A percentile compares a stretch with the other conserved stretches of the same genome.
Evolutionary conservation across 768 basidiomycete species (phyloP).

Genomic region (Dioszegia aurantiaca): DNA sequence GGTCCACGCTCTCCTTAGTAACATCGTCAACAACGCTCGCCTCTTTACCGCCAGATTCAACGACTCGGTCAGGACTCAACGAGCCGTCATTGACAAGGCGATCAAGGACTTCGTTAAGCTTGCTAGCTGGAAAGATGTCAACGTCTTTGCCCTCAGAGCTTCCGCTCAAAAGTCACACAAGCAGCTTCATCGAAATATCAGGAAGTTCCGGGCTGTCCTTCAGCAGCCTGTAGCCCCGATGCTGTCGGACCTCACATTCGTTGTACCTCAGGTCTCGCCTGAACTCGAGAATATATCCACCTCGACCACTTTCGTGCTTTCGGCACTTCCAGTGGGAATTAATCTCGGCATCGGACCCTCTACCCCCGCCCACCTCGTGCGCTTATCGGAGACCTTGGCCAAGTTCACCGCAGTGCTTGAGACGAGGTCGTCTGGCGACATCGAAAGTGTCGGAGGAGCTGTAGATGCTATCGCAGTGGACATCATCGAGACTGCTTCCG

Average conservation of each 20-base stretch:
- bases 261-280: conserved; percentile 5
- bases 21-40: conserved; percentile 64
- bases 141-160: conserved; percentile 85
- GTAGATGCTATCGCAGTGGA: conserved; percentile 63
- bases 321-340: not conserved
- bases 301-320: conserved; percentile 51
- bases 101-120: conserved; percentile 82
- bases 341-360: not conserved
- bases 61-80: conserved; percentile 60
- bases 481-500: conserved; percentile 56
- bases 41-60: conserved; percentile 60
- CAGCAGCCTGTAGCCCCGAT: conserved; percentile 61
- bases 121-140: conserved; percentile 97
- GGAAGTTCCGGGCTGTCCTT: conserved; percentile 88
- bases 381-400: conserved; percentile 54
- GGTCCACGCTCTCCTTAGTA: conserved; percentile 62
- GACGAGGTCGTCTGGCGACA: conserved; percentile 58
- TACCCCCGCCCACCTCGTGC: conserved; percentile 14
- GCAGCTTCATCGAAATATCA: conserved; percentile 81
- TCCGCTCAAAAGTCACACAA: conserved; percentile 87
- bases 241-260: conserved; percentile 21
- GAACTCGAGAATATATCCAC: not conserved
- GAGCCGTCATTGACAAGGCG: conserved; percentile 69
- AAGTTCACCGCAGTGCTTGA: conserved; percentile 57
- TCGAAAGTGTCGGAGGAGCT: conserved; percentile 11